These are phyloP conservation scores for Boechera stricta DNA, from an alignment of 345 rosid species.

Conservation along the genomic window DNA sequence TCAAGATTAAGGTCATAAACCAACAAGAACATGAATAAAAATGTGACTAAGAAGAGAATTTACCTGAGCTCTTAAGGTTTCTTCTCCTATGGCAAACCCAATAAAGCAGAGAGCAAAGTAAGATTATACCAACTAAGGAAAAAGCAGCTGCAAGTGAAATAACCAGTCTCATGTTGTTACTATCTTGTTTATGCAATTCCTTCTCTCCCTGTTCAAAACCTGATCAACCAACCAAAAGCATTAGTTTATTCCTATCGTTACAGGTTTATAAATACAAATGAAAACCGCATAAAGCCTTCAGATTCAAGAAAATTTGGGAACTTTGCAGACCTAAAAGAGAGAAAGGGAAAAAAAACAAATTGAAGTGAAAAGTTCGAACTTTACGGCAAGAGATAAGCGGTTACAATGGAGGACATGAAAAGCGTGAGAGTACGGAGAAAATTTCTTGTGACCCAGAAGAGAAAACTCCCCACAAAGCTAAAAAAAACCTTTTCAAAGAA, in stretches of 20 bases:
- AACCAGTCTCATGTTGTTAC: slow-evolving; percentile 52
- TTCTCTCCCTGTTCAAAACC: slow-evolving; percentile 53
- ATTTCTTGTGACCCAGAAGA: slow-evolving; percentile 33
- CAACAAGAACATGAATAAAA: slow-evolving; percentile 14
- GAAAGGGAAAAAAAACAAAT: slow-evolving; percentile 4
- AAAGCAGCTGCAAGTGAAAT: slow-evolving; percentile 64
- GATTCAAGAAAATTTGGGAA: slow-evolving; percentile 24
- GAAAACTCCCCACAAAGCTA: slow-evolving; percentile 27
- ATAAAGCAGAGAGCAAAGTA: slow-evolving; percentile 53
- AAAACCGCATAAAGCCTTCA: slow-evolving; percentile 5
- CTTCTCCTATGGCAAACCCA: slow-evolving; percentile 58
- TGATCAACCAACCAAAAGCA: slow-evolving; percentile 39
- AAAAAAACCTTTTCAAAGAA: slow-evolving; percentile 28
- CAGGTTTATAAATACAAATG: background rate
- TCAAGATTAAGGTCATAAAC: slow-evolving; percentile 6
- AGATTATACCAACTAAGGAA: slow-evolving; percentile 53
- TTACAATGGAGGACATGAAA: slow-evolving; percentile 30
- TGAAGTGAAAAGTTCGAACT: slow-evolving; percentile 23
- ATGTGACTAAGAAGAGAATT: background rate
- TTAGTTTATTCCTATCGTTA: slow-evolving; percentile 11
- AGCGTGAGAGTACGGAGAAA: slow-evolving; percentile 9
- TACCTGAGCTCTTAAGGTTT: slow-evolving; percentile 61
- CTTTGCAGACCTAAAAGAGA: background rate
- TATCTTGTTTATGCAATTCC: slow-evolving; percentile 50
- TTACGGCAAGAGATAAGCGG: slow-evolving; percentile 28